Base-by-base conservation (phyloP, 202 grass and related monocot genomes). In the Panicum hallii region DNA sequence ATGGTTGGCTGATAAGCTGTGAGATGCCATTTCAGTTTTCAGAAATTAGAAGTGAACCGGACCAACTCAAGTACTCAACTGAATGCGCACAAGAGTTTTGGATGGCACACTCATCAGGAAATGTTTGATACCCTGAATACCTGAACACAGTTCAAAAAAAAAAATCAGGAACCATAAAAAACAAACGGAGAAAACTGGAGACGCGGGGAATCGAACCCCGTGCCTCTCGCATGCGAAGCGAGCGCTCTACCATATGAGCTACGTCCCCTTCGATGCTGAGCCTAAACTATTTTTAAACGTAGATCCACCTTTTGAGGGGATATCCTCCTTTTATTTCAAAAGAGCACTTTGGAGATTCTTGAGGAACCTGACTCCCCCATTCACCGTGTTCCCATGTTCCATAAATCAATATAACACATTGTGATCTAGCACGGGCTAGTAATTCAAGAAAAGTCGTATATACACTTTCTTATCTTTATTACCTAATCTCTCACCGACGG, bases 161-260 rank as follows among this genome's bases (percentile, higher is more conserved):
- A 28, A 26, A 26, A 60, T 60, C 2, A 28, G 3, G 11, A 5
- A 14, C 2, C 54, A n/a, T 6, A 6, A 12, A 63, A 56, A 56
- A 6, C 5, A 1, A 7, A 1, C 0, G 32, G 32, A 19, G 20
- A n/a, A 13, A 7, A 2, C 6, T 74, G 72, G 72, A 74, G 72
- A 74, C 72, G 49, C 72, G 88, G 90, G 93, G 86, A 95, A 94
- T 96, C 96, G 90, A 99, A 99, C 93, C 93, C 93, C 90, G 93
- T 95, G 96, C 96, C 91, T 99, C 91, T 94, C 90, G 88, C 88
- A 91, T 93, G 95, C 93, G 83, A 98, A 95, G 90, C 89, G 87
- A 93, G 91, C 92, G 92, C 92, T 97, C 92, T 95, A 95, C 95
- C 92, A 95, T 93, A 88, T 98, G 92, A 95, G 90, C 95, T 94